These are phyloP conservation scores for Phytophthora rubi DNA, from an alignment of 352 stramenopile species.

Conservation along the genomic window DNA sequence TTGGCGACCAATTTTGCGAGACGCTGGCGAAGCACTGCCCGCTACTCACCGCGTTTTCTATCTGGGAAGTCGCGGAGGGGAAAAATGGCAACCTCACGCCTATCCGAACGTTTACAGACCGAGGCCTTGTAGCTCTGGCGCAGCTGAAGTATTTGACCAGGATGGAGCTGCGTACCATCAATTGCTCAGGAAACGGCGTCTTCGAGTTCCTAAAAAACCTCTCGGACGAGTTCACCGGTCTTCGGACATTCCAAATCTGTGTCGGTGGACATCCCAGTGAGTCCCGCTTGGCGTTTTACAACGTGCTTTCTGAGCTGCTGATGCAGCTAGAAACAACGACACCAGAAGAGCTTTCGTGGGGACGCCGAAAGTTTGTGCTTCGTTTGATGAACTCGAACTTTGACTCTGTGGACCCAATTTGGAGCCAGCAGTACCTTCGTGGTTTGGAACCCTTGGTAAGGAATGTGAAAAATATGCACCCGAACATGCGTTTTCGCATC, in stretches of 20 bases:
- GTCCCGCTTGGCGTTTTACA: constrained; percentile 45
- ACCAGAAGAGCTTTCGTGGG: constrained; percentile 25
- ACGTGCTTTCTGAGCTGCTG: constrained; percentile 35
- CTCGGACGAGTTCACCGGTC: constrained; percentile 33
- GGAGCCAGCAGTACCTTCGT: constrained; percentile 47
- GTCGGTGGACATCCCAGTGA: constrained; percentile 19
- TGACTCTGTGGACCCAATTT: constrained; percentile 34
- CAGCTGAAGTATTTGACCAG: constrained; percentile 37
- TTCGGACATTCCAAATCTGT: constrained; percentile 33
- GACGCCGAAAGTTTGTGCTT: constrained; percentile 37
- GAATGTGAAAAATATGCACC: constrained; percentile 38
- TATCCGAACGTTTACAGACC: constrained; percentile 48
- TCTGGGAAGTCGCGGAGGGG: constrained; percentile 44
- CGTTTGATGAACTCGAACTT: constrained; percentile 43
- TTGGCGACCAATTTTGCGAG: constrained; percentile 46
- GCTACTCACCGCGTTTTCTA: constrained; percentile 30
- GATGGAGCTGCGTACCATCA: constrained; percentile 46
- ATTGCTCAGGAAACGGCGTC: constrained; percentile 44
- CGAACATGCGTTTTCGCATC: constrained; percentile 41
- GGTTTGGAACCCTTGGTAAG: constrained; percentile 34
- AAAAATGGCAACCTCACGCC: constrained; percentile 38
- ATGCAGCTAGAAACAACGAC: constrained; percentile 24
- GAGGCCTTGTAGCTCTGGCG: constrained; percentile 37
- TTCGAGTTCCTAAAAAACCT: constrained; percentile 46
- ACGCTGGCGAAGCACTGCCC: constrained; percentile 30